Evolutionary conservation across 75 land plant species (phyloP).

Genomic region (Larix kaempferi): DNA sequence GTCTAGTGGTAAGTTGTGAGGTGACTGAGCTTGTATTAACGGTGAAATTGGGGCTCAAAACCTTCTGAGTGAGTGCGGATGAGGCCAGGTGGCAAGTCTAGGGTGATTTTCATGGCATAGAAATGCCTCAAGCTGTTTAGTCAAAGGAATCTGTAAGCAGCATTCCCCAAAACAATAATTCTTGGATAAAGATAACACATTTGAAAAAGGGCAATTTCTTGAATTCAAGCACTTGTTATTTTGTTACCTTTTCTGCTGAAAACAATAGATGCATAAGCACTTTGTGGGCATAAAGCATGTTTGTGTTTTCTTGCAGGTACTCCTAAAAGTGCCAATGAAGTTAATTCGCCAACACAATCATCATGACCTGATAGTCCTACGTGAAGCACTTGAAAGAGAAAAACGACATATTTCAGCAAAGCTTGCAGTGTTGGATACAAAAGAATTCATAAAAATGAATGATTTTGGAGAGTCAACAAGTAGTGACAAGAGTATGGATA

Average conservation of each 20-base stretch:
- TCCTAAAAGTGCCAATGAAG: conserved; percentile 14
- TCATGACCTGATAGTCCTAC: conserved; percentile 15
- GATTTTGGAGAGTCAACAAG: conserved; percentile 2
- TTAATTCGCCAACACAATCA: conserved; percentile 20
- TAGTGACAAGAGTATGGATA: conserved; percentile 6
- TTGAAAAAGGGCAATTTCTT: too few relatives aligned
- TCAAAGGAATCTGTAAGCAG: too few relatives aligned
- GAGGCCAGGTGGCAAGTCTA: too few relatives aligned
- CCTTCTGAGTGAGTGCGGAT: too few relatives aligned
- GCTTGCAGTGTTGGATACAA: conserved; percentile 17
- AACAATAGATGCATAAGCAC: not conserved
- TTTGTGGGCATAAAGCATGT: not conserved
- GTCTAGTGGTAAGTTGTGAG: too few relatives aligned
- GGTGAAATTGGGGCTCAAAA: too few relatives aligned
- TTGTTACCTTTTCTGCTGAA: not conserved
- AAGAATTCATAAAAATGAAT: conserved; percentile 1
- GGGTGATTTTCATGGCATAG: too few relatives aligned
- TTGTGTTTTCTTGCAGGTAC: conserved; percentile 9
- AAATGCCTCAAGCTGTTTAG: too few relatives aligned
- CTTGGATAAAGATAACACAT: too few relatives aligned
- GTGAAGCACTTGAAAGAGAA: conserved; percentile 23
- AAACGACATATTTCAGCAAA: conserved; percentile 24
- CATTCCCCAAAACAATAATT: too few relatives aligned
- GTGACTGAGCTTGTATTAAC: too few relatives aligned
- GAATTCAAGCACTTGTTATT: not conserved